Base-by-base conservation (phyloP, 495 filamentous ascomycete species). In the Lichenothelia convexa region DNA sequence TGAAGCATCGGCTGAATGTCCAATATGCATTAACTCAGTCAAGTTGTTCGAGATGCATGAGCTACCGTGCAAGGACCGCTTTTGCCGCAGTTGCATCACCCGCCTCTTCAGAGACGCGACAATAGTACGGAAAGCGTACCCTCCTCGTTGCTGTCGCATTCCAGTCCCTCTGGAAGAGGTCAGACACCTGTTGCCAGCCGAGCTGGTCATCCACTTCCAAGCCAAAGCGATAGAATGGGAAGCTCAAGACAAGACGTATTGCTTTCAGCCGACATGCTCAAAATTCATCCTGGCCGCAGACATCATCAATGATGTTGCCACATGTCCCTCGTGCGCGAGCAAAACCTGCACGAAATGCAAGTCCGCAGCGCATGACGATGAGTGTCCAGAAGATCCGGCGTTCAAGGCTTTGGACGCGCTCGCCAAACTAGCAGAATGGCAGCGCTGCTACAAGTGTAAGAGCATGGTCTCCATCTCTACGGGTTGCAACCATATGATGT, bases 101-200 rank as follows among this genome's bases (percentile, higher is more conserved):
- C 33, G 36, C 0, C 55, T 69, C 1, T 67, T 71, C 46, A 37
- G 38, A 16, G 22, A 34, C 0, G 47, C 64, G 0, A 50, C 62
- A 16, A 49, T 42, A 9, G 4, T 38, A 18, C 18, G 30, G 21
- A n/a, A n/a, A 9, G 29, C 38, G 11, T 47, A 41, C 26, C 47
- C 47, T 15, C 47, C 47, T 6, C 41, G 41, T 11, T 50, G 47
- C 38, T 50, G 47, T 21, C 16, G 24, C 2, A 27, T 34, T 11
- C 34, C 16, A 43, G 40, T 49, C n/a, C 30, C 41, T 3, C 30
- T 46, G 18, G 31, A 37, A 4, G 35, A 39, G 5, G 15, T n/a
- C n/a, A n/a, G n/a, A 5, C 16, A 19, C 15, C 29, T 40, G 9
- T 40, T 32, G 15, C 24, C 38, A 7, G 18, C 30, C 11, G 38